A percentile compares a stretch with the other conserved stretches of the same genome.
phyloP scores from a whole-genome alignment of 768 basidiomycete species.

The Leccinum variicolor region DNA sequence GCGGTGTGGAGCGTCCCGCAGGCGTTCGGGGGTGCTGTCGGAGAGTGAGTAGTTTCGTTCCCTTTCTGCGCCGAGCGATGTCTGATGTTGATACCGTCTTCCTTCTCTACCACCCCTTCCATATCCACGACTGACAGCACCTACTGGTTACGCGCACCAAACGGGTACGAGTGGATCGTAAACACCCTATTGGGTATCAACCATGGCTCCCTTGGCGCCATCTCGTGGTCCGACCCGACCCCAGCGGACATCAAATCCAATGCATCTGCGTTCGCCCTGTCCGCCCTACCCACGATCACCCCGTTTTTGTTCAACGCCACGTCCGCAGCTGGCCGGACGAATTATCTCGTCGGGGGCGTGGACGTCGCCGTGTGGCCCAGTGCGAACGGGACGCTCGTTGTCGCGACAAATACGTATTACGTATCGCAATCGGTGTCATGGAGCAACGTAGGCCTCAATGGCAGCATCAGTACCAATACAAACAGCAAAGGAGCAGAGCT shows the following conservation, averaged over 20 bases:
- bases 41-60: conserved; percentile 26
- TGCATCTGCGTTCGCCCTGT: conserved; percentile 45
- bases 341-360: conserved; percentile 38
- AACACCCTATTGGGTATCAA: conserved; percentile 65
- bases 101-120: no score
- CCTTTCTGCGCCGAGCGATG: not conserved
- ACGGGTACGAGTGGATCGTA: conserved; percentile 64
- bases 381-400: conserved; percentile 41
- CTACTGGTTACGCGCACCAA: conserved; percentile 63
- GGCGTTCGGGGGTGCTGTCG: conserved; percentile 54
- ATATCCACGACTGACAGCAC: conserved; percentile 21
- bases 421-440: conserved; percentile 33
- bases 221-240: conserved; percentile 53
- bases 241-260: conserved; percentile 50
- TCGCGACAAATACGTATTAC: conserved; percentile 52
- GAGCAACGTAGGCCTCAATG: conserved; percentile 22
- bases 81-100: not conserved
- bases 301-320: conserved; percentile 45
- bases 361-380: conserved; percentile 54
- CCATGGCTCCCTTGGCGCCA: conserved; percentile 58
- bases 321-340: conserved; percentile 34
- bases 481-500: no score
- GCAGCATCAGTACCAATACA: not conserved
- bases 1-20: conserved; percentile 79
- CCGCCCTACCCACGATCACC: conserved; percentile 41